Percentiles rank a stretch among this genome's conserved stretches.
Conservation (phyloP, 129 eudicot species). For the Kitagawia praeruptora region DNA sequence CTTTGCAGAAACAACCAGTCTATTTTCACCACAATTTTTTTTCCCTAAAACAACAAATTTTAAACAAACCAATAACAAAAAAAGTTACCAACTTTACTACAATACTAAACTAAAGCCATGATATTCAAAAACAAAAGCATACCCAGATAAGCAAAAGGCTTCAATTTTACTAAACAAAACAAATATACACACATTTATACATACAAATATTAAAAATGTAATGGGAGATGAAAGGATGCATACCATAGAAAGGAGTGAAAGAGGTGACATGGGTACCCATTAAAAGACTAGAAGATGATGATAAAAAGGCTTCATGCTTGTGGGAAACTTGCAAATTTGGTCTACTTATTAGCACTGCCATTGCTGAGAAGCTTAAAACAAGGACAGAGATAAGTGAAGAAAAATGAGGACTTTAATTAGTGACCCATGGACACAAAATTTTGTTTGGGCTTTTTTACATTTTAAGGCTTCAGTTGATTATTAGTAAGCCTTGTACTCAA, state of each 20-base stretch:
- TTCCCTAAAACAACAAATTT: conserved; percentile 20
- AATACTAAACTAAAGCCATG: background rate
- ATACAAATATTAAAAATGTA: background rate
- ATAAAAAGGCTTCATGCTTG: conserved; percentile 22
- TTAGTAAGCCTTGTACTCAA: background rate
- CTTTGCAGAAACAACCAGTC: conserved; percentile 45
- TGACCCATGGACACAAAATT: background rate
- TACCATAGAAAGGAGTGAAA: conserved; percentile 14
- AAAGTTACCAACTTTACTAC: background rate
- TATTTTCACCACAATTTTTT: conserved; percentile 20
- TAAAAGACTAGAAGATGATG: conserved; percentile 31
- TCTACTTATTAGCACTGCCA: conserved; percentile 27
- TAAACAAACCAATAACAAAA: background rate
- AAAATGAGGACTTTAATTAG: background rate
- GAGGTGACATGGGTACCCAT: conserved; percentile 25
- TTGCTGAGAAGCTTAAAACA: background rate
- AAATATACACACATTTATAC: background rate
- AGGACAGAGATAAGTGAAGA: background rate
- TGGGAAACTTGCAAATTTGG: conserved; percentile 27
- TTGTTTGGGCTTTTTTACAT: too few species aligned
- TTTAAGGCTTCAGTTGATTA: too few species aligned
- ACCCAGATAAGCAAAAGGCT: background rate
- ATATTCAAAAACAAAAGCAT: background rate
- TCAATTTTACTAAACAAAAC: background rate
- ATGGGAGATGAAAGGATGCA: conserved; percentile 9